Evolutionary conservation across 208 protist genomes (phyloP), one percentile per base, ranked within the genome.

Genomic region (Porcisia hertigi): DNA sequence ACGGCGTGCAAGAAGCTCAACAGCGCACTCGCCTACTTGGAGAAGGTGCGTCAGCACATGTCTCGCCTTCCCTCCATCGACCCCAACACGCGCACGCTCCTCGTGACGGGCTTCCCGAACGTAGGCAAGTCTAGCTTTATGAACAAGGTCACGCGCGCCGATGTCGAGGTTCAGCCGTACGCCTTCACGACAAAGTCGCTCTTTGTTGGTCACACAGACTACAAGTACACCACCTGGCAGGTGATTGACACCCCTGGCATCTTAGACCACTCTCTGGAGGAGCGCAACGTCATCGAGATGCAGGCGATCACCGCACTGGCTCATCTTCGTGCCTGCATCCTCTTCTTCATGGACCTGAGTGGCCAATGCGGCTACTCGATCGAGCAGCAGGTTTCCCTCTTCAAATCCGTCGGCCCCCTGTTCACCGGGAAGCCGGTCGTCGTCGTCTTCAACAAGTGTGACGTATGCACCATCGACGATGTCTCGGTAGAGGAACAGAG

Each of bases 221-320:
- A 99, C 90, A 98, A 99, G 79, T 99, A 99, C 86, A 71, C 98
- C 39, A 95, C 93, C 12, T 99, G 99, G 98, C 99, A 99, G 91
- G 97, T 99, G 4, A 99, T 99, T 77, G 99, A 99, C 91, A 99
- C 99, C 18, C 99, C 99, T 20, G 99, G 99, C 87, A 99, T 99
- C 81, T 85, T 99, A 3, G 99, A 99, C 86, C 98, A 99, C 82
- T 98, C 98, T 16, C 92, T 99, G 6, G 99, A 99, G 85, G 98
- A 99, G 77, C 86, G 99, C 34, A 99, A 99, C 90, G 99, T 99
- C n/a, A 99, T 99, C 91, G 99, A 99, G 86, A 99, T 99, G 99
- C 99, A 99, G 86, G 94, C 98, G 18, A 99, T 99, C 90, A 99
- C 98, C 18, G 99, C 99, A 12, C 87, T 99, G 12, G 99, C 99